Conservation (phyloP, 495 filamentous ascomycete genomes). For the Bryoglossum gracile region DNA sequence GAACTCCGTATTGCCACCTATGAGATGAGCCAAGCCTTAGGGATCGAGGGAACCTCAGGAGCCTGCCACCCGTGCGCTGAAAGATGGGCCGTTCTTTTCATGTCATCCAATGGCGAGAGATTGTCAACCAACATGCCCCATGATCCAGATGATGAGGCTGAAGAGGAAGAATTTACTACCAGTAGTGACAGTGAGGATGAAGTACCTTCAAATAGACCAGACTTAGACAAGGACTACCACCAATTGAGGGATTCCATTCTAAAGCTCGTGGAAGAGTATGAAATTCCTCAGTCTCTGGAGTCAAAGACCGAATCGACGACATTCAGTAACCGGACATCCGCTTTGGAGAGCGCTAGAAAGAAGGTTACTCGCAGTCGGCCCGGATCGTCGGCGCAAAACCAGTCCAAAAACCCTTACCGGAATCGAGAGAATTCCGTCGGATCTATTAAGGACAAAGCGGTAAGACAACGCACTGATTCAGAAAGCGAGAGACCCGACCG, state of each 20-base stretch:
- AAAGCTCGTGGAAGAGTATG: constrained; percentile 74
- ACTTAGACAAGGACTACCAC: constrained; percentile 75
- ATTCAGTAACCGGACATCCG: constrained; percentile 53
- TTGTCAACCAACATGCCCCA: constrained; percentile 67
- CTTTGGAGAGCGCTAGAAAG: constrained; percentile 18
- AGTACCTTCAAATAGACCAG: constrained; percentile 52
- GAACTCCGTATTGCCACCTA: constrained; percentile 51
- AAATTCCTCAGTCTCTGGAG: constrained; percentile 56
- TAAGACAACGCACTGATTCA: constrained; percentile 16
- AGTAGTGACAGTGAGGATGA: constrained; percentile 64
- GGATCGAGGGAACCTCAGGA: constrained; percentile 51
- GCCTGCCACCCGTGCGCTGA: constrained; percentile 66
- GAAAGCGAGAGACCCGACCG: constrained; percentile 19
- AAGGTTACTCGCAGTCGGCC: constrained; percentile 19
- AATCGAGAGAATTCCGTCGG: constrained; percentile 29
- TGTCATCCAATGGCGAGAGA: constrained; percentile 60
- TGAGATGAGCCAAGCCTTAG: constrained; percentile 57
- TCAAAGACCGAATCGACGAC: constrained; percentile 46
- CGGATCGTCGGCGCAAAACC: constrained; percentile 12
- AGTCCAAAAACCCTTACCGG: constrained; percentile 49
- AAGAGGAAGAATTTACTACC: constrained; percentile 55
- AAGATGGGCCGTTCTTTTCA: constrained; percentile 67
- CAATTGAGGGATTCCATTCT: constrained; percentile 74
- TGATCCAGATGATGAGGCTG: constrained; percentile 57
- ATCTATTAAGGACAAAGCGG: constrained; percentile 8